phyloP scores from a whole-genome alignment of 257 asterid species.

The Salvia hispanica region DNA sequence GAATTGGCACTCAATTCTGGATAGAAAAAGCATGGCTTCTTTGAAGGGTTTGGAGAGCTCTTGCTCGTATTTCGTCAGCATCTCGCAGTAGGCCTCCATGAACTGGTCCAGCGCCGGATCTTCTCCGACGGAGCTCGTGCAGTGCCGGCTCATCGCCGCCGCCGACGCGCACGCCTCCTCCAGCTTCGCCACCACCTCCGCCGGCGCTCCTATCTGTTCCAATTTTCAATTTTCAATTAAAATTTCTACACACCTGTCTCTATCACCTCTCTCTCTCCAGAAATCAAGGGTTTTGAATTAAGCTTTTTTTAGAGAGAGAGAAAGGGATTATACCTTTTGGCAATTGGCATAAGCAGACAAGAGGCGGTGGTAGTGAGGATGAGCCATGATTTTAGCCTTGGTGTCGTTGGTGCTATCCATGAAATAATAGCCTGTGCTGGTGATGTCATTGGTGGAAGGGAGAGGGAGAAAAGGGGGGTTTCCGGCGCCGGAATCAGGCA shows the following conservation, averaged over 20 bases:
- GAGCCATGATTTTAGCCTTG: slow-evolving; percentile 85
- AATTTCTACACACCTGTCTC: neutral
- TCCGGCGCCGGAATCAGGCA: slow-evolving; percentile 40
- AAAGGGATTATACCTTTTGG: slow-evolving; percentile 58
- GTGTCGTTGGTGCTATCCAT: slow-evolving; percentile 50
- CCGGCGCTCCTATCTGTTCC: slow-evolving; percentile 93
- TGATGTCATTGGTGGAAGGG: slow-evolving; percentile 22
- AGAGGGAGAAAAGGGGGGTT: slow-evolving; percentile 46
- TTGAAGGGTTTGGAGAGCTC: slow-evolving; percentile 91
- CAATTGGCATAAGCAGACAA: slow-evolving; percentile 78
- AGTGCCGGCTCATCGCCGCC: slow-evolving; percentile 44
- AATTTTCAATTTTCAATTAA: neutral
- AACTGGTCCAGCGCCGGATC: slow-evolving; percentile 95
- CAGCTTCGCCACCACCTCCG: slow-evolving; percentile 84
- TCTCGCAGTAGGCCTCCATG: slow-evolving; percentile 98
- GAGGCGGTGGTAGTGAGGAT: slow-evolving; percentile 89
- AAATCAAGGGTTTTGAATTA: neutral
- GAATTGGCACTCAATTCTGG: slow-evolving; percentile 80
- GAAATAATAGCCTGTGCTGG: slow-evolving; percentile 59
- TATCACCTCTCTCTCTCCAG: neutral
- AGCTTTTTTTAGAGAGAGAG: no score
- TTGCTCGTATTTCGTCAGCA: slow-evolving; percentile 84
- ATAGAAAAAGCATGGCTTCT: slow-evolving; percentile 91
- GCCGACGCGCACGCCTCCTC: slow-evolving; percentile 79
- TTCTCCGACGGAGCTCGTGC: slow-evolving; percentile 56